These are phyloP conservation scores for Suillus ampliporus DNA, from an alignment of 768 basidiomycete genomes.

Conservation along the genomic window DNA sequence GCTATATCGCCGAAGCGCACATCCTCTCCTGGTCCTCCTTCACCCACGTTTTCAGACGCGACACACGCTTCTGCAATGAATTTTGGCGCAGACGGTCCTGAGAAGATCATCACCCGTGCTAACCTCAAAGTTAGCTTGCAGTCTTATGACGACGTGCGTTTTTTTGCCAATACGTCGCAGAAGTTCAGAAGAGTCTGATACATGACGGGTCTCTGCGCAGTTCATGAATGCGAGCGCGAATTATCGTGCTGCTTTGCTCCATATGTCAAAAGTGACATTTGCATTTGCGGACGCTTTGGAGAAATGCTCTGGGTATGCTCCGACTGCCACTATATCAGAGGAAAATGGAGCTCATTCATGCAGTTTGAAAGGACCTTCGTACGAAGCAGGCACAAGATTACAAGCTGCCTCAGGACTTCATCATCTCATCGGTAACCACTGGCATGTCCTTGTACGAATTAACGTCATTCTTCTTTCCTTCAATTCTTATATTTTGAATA, in stretches of 20 bases:
- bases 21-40: conserved; percentile 66
- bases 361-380: conserved; percentile 79
- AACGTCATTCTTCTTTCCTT: conserved; percentile 14
- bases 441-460: conserved; percentile 81
- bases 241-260: conserved; percentile 81
- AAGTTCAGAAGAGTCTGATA: conserved; percentile 19
- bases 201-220: conserved; percentile 44
- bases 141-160: conserved; percentile 79
- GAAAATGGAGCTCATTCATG: conserved; percentile 3
- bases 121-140: conserved; percentile 80
- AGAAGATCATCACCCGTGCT: conserved; percentile 81
- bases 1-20: conserved; percentile 52
- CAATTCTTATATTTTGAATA: conserved; percentile 34
- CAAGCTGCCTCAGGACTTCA: conserved; percentile 90
- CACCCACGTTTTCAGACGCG: conserved; percentile 83
- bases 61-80: conserved; percentile 81
- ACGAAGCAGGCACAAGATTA: conserved; percentile 80
- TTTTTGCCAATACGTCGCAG: conserved; percentile 4
- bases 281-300: conserved; percentile 88
- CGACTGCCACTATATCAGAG: background rate
- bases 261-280: conserved; percentile 84
- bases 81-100: conserved; percentile 74
- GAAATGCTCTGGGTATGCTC: conserved; percentile 75
- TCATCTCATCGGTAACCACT: conserved; percentile 91
- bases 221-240: conserved; percentile 75